Evolutionary conservation across 257 asterid species (phyloP), one percentile per base, ranked within the genome.

Genomic region (Leonotis leonurus): DNA sequence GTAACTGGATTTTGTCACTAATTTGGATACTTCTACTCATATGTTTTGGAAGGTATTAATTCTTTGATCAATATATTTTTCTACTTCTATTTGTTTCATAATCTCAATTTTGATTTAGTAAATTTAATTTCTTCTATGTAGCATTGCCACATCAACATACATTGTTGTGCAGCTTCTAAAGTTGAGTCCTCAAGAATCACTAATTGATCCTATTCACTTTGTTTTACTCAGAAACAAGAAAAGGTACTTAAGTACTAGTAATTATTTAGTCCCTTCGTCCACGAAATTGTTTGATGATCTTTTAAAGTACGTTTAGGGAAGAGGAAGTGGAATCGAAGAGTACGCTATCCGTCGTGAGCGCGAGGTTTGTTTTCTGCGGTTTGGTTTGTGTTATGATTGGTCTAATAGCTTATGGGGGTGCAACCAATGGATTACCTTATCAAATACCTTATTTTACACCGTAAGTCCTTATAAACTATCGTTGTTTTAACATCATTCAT

Each of bases 341-440:
- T 32, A 67, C 67, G 63, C 81, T 77, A 43, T 80, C 92, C 44
- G 85, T 76, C 64, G 45, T 55, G 56, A 72, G 64, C 53, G 95
- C 84, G 16, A 75, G 78, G 79, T 24, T 81, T 71, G 61, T 88
- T 41, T 90, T 80, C 73, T 56, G 78, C 57, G 59, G 69, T 54
- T 67, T 90, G 86, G 89, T 95, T 21, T 82, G 77, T 76, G 62
- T 88, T 70, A 88, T 90, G 96, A 69, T 90, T 52, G 94, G 78
- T 65, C 74, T 84, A 12, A 68, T 90, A 73, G 41, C 74, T 61
- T 88, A 90, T 70, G 80, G 86, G 46, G 68, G 82, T 55, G 74
- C 46, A 32, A 82, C 81, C 1, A 86, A 80, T 76, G 96, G 98
- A 52, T 80, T 91, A 56, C 98, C 98, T 16, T 90, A 85, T 71